Base-by-base conservation (phyloP, 1,139 yeast species). In the Geotrichum australiense region DNA sequence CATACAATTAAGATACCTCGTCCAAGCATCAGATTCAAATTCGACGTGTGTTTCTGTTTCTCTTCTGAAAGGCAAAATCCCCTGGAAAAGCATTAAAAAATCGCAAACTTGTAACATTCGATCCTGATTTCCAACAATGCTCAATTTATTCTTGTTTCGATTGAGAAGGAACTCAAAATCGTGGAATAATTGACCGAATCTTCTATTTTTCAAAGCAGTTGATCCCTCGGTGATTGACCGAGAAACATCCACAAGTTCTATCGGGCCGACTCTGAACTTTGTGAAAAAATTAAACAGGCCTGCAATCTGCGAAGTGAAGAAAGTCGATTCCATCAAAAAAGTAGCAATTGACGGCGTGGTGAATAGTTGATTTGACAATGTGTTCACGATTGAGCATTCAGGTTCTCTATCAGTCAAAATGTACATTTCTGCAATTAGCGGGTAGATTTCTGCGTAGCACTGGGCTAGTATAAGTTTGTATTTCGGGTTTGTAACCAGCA, bases 11-110 rank as follows among this genome's bases (percentile, higher is more conserved):
- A 85, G 85, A 54, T 77, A 85, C 0, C 84, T 75, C 0, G 91
- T 79, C 69, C 91, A 89, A 42, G 83, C 87, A 16, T 85, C 86
- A 35, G 80, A 80, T 56, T 91, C 98, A 57, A 83, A 91, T 56
- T 89, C 96, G 10, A 91, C 86, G 59, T 91, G 98, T 46, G 76
- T 78, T 11, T 73, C 70, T n/a, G 77, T 75, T 55, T 86, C 95
- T 49, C 97, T 70, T 50, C 71, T 73, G 54, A 86, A 65, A 0
- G 83, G 80, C 0, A 94, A 83, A 40, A 78, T 72, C 2, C 94
- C 93, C 59, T 89, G 95, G 56, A 89, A 86, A 21, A 85, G 66
- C 20, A 73, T 69, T 40, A 82, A 61, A 41, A 80, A 74, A 55
- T 78, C 91, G 48, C 80, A 76, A 3, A 79, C 73, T 53, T 67